Evolutionary conservation across 2,329 filamentous ascomycete genomes (phyloP).

Genomic region (Metarhizium humberi): DNA sequence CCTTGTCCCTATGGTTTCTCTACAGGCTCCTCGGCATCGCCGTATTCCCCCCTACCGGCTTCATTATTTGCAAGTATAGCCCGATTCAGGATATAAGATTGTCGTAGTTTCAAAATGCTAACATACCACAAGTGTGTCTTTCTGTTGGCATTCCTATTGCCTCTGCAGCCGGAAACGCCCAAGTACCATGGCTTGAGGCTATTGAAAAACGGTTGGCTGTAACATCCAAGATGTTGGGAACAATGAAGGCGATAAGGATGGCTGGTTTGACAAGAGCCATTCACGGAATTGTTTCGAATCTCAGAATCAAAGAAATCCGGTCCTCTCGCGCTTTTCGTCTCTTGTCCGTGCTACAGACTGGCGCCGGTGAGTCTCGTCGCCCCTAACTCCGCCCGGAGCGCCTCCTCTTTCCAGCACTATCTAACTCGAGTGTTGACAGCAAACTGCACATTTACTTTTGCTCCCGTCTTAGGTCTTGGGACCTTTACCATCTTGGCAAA

Average conservation of each 20-base stretch:
- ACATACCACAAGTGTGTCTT: constrained; percentile 4
- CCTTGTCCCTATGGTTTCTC: constrained; percentile 24
- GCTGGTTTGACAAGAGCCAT: constrained; percentile 27
- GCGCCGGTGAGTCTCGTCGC: constrained; percentile 2
- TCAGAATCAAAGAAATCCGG: constrained; percentile 27
- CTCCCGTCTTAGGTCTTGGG: constrained; percentile 12
- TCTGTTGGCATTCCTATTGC: constrained; percentile 12
- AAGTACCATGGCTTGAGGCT: constrained; percentile 17
- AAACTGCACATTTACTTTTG: constrained; percentile 7
- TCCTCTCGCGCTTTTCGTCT: constrained; percentile 17
- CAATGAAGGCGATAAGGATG: constrained; percentile 33
- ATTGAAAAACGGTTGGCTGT: constrained; percentile 16
- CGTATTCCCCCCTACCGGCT: constrained; percentile 12
- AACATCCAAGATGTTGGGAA: constrained; percentile 13
- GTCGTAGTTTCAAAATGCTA: not conserved
- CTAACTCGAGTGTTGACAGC: constrained; percentile 4
- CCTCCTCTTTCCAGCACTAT: not conserved
- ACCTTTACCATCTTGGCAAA: constrained; percentile 10
- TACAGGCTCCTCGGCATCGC: constrained; percentile 14
- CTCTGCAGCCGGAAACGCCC: constrained; percentile 11
- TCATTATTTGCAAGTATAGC: constrained; percentile 10
- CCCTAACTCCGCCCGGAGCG: not conserved
- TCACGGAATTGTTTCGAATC: constrained; percentile 20
- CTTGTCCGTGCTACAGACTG: constrained; percentile 6
- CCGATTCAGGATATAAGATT: not conserved